Conservation (phyloP, 768 basidiomycete genomes). For the Galerina marginata region DNA sequence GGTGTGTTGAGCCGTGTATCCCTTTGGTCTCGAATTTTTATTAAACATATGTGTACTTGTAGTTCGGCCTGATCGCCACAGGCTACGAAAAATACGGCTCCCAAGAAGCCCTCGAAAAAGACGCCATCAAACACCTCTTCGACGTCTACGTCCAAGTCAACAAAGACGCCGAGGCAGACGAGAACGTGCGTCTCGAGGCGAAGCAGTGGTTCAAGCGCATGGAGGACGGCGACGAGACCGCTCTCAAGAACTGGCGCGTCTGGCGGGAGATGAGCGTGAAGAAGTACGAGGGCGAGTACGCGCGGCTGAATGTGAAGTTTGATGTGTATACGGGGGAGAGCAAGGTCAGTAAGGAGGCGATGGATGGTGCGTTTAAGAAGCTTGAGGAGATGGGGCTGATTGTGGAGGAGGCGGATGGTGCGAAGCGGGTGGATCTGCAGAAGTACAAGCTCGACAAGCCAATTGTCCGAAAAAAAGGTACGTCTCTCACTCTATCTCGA, state of each 20-base stretch:
- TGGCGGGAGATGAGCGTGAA: conserved; percentile 93
- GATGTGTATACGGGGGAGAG: conserved; percentile 94
- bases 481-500: background rate
- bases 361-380: conserved; percentile 70
- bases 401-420: conserved; percentile 78
- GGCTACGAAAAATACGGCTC: conserved; percentile 94
- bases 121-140: conserved; percentile 94
- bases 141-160: conserved; percentile 95
- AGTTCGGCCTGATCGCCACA: conserved; percentile 88
- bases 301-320: conserved; percentile 86
- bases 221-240: conserved; percentile 89
- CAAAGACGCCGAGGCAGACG: conserved; percentile 77
- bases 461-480: conserved; percentile 85
- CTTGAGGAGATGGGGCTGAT: conserved; percentile 78
- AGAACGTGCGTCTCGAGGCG: conserved; percentile 74
- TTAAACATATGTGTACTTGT: background rate
- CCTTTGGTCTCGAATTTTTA: background rate
- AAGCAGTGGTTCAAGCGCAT: conserved; percentile 91
- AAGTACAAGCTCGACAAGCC: conserved; percentile 93
- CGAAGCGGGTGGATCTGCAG: conserved; percentile 85
- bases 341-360: conserved; percentile 72
- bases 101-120: conserved; percentile 78
- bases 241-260: conserved; percentile 88
- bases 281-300: conserved; percentile 89
- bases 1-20: conserved; percentile 47